Evolutionary conservation across 139 green algal genomes (phyloP).

Genomic region (Picochlorum sp.): DNA sequence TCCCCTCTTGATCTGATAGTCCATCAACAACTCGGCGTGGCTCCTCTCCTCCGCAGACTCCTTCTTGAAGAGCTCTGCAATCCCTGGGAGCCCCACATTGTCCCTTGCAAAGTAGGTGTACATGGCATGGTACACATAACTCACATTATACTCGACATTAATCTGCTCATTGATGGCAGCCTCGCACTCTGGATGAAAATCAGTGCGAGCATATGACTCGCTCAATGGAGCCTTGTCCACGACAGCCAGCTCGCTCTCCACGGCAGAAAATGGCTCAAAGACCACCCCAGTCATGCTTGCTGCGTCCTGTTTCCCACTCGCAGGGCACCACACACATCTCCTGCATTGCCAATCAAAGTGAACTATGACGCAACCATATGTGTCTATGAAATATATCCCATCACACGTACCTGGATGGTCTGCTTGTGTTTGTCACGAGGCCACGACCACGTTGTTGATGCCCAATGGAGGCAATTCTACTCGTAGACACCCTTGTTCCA

Average conservation of each 20-base stretch:
- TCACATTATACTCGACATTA: slow-evolving; percentile 84
- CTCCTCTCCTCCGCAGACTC: slow-evolving; percentile 72
- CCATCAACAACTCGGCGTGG: slow-evolving; percentile 90
- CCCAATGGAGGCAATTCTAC: too few species aligned
- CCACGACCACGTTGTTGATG: too few species aligned
- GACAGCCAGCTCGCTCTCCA: slow-evolving; percentile 58
- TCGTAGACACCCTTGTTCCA: too few species aligned
- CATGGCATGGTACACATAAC: slow-evolving; percentile 91
- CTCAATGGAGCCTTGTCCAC: slow-evolving; percentile 49
- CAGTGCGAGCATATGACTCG: slow-evolving; percentile 65
- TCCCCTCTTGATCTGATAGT: slow-evolving; percentile 83
- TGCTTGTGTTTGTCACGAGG: too few species aligned
- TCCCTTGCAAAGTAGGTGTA: slow-evolving; percentile 92
- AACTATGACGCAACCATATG: too few species aligned
- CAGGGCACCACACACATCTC: neutral
- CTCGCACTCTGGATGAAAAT: slow-evolving; percentile 68
- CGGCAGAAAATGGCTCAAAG: slow-evolving; percentile 70
- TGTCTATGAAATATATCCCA: too few species aligned
- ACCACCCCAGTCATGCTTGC: slow-evolving; percentile 32
- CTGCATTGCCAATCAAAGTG: too few species aligned
- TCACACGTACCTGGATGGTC: too few species aligned
- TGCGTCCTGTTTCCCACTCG: neutral
- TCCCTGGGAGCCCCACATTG: slow-evolving; percentile 87
- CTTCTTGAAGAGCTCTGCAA: slow-evolving; percentile 65
- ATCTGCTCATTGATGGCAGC: slow-evolving; percentile 89